Conservation (phyloP, 139 green algal species). For the Volvox africanus region DNA sequence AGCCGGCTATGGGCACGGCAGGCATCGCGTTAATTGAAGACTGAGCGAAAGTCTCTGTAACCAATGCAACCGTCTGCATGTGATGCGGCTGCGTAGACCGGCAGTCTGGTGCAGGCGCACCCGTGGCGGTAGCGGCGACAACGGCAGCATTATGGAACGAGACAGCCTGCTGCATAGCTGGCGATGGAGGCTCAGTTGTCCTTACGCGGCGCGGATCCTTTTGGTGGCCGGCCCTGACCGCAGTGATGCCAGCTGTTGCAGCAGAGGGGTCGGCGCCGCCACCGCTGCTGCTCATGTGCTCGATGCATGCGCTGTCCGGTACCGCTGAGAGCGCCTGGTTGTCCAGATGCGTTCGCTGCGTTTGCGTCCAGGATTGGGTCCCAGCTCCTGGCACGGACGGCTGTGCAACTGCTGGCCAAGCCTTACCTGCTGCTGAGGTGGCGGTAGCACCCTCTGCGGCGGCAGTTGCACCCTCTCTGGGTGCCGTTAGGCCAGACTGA, state of each 20-base stretch:
- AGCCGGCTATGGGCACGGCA: not conserved
- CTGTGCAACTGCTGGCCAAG: not conserved
- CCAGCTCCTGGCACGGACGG: too few species aligned
- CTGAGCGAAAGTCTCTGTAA: not conserved
- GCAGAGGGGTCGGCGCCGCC: too few species aligned
- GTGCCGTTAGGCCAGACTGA: not conserved
- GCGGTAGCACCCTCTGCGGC: not conserved
- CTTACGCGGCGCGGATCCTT: not conserved
- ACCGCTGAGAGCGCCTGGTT: not conserved
- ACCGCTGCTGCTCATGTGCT: not conserved
- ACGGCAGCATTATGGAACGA: too few species aligned
- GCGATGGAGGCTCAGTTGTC: too few species aligned
- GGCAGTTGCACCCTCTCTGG: not conserved
- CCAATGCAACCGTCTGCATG: not conserved
- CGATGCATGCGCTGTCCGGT: not conserved
- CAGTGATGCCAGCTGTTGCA: not conserved
- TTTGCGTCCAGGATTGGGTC: not conserved
- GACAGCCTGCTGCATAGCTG: too few species aligned
- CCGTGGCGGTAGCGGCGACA: too few species aligned
- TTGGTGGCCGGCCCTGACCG: not conserved
- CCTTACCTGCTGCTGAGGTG: not conserved
- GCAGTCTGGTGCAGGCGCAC: not conserved
- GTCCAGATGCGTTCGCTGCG: not conserved
- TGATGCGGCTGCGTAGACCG: not conserved
- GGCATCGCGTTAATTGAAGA: not conserved